phyloP scores from a whole-genome alignment of 768 basidiomycete genomes.

The Dentipellis sp. region DNA sequence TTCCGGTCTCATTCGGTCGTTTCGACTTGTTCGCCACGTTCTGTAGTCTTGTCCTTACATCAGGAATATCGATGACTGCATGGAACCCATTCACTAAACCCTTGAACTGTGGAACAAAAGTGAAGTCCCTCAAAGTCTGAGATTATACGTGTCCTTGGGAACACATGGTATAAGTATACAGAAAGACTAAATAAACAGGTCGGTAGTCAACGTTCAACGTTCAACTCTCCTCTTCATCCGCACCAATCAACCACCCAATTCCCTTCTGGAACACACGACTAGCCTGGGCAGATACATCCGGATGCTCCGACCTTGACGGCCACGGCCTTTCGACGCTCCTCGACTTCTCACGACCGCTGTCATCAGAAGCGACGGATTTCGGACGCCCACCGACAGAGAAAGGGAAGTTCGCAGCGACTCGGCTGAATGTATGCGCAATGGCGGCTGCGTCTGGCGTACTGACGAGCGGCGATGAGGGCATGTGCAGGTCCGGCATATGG shows the following conservation, averaged over 20 bases:
- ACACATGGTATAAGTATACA: too few species aligned
- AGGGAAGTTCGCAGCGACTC: slow-evolving; percentile 67
- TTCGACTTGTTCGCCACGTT: too few species aligned
- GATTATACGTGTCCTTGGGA: too few species aligned
- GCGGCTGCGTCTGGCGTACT: slow-evolving; percentile 75
- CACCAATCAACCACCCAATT: slow-evolving; percentile 94
- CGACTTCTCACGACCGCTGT: slow-evolving; percentile 26
- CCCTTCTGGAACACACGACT: slow-evolving; percentile 77
- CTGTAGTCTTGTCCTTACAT: too few species aligned
- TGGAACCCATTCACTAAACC: too few species aligned
- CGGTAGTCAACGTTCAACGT: neutral
- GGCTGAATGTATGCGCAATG: slow-evolving; percentile 71
- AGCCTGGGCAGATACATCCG: slow-evolving; percentile 65
- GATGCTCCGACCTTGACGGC: slow-evolving; percentile 25
- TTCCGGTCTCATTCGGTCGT: too few species aligned
- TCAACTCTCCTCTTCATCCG: slow-evolving; percentile 38
- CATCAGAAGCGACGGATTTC: slow-evolving; percentile 21
- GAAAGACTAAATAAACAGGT: too few species aligned
- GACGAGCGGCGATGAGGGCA: slow-evolving; percentile 59
- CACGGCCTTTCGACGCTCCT: slow-evolving; percentile 25
- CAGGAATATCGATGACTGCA: too few species aligned
- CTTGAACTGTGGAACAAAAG: too few species aligned
- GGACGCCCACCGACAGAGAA: slow-evolving; percentile 41
- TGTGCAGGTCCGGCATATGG: slow-evolving; percentile 61
- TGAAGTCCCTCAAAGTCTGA: too few species aligned